Evolutionary conservation across 805 yeast species (phyloP).

Genomic region (Candida germanica): DNA sequence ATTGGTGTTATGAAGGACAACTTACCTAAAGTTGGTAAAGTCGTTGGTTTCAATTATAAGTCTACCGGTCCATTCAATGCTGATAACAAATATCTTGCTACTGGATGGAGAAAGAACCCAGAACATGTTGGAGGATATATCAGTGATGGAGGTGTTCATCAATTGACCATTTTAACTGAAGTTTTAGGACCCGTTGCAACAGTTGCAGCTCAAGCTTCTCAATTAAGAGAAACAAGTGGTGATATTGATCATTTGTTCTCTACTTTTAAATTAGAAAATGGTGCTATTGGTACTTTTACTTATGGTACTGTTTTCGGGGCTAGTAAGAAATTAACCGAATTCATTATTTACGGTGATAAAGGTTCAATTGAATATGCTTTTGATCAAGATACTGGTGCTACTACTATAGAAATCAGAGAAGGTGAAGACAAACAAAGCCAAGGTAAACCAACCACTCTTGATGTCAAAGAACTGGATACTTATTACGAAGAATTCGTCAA

Average conservation of each 20-base stretch:
- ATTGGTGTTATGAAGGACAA: slow-evolving; percentile 49
- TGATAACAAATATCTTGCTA: slow-evolving; percentile 57
- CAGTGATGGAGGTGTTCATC: slow-evolving; percentile 97
- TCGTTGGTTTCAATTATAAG: slow-evolving; percentile 65
- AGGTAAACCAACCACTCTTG: slow-evolving; percentile 47
- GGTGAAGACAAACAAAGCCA: slow-evolving; percentile 39
- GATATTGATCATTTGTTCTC: slow-evolving; percentile 78
- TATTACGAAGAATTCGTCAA: slow-evolving; percentile 46
- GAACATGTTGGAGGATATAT: slow-evolving; percentile 91
- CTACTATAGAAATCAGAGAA: slow-evolving; percentile 35
- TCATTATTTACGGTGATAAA: slow-evolving; percentile 72
- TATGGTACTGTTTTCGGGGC: slow-evolving; percentile 88
- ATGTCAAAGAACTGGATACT: slow-evolving; percentile 44
- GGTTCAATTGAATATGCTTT: slow-evolving; percentile 74
- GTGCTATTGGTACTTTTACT: slow-evolving; percentile 78
- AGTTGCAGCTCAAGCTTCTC: slow-evolving; percentile 74
- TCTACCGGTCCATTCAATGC: slow-evolving; percentile 72
- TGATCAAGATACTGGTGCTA: slow-evolving; percentile 44
- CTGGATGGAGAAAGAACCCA: slow-evolving; percentile 87
- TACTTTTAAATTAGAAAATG: slow-evolving; percentile 55
- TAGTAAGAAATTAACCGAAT: slow-evolving; percentile 60
- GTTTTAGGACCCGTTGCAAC: slow-evolving; percentile 71
- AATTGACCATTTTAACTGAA: slow-evolving; percentile 79
- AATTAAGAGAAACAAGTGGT: slow-evolving; percentile 74
- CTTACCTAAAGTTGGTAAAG: slow-evolving; percentile 69